Evolutionary conservation across 2,329 filamentous ascomycete species (phyloP).

Genomic region (Penicillium brasilianum): DNA sequence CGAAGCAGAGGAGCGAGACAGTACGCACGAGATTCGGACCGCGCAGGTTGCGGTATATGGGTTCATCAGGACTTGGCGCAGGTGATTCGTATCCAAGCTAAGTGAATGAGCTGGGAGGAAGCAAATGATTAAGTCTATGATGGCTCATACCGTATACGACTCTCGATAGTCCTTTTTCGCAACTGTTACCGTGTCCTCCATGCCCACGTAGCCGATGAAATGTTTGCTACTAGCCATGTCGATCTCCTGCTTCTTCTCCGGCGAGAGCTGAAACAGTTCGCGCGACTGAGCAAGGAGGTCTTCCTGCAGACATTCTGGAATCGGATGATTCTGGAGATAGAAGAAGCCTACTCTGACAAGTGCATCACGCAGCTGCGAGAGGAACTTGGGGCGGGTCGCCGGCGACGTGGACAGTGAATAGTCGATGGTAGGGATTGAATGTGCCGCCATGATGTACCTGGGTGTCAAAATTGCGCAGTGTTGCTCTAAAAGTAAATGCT

Average conservation of each 20-base stretch:
- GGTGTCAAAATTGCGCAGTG: background rate
- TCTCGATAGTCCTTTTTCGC: background rate
- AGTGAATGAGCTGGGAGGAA: too few relatives aligned
- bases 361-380: background rate
- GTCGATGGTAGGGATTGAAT: background rate
- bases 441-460: background rate
- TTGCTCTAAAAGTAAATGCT: too few relatives aligned
- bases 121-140: too few relatives aligned
- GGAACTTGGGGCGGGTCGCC: background rate
- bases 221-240: background rate
- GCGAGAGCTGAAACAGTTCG: background rate
- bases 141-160: background rate
- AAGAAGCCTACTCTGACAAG: slow-evolving; percentile 3
- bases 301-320: background rate
- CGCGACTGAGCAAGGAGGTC: background rate
- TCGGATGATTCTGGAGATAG: background rate
- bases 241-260: background rate
- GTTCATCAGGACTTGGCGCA: background rate
- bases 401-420: background rate
- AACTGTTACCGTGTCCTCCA: background rate
- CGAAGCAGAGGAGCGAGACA: background rate
- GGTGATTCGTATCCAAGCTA: background rate
- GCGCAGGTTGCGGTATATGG: background rate
- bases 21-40: background rate
- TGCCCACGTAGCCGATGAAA: background rate